Base-by-base conservation (phyloP, 495 filamentous ascomycete species). In the Neurospora sp. region DNA sequence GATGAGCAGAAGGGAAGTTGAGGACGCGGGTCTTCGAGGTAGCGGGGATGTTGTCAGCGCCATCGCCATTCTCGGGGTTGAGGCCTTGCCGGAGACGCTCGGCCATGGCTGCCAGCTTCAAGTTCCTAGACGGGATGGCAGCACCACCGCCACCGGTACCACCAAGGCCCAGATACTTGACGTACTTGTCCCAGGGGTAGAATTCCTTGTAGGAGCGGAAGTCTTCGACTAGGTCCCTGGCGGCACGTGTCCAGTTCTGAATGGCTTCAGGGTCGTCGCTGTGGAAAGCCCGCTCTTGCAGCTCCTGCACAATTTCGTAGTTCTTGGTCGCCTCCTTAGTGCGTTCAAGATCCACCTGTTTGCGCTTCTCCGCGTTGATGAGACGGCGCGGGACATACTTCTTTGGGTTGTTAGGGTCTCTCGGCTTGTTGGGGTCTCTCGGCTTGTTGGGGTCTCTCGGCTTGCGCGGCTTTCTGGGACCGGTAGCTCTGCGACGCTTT, bases 131-230 rank as follows among this genome's bases (percentile, higher is more conserved):
- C 10, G 83, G 81, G 41, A 83, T 83, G 11, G 83, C 83, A 40
- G 81, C 78, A 41, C 78, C 82, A 80, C 74, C 82, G 78, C 80
- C 87, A 77, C 77, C 85, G 72, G 77, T 86, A 77, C 85, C 42
- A 82, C 82, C 83, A 79, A 91, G 91, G 35, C 92, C 90, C 72
- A 91, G 80, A 73, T 94, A 94, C 68, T 85, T 84, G 70, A 91
- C 85, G 73, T 89, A 89, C 73, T 90, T 91, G 39, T 92, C 89
- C 79, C 88, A 86, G 0, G 91, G 88, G 81, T 94, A 97, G 78
- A 97, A 94, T 7, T 87, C 84, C 73, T 89, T 91, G 71, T 90
- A 91, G 12, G 88, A 87, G 44, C 90, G 86, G 79, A 97, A 98
- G 71, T 94, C 92, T 74, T 94, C 88, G 20, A 94, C 85, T 22